Percentiles rank a stretch among this genome's conserved stretches.
phyloP scores from a whole-genome alignment of 139 green algal genomes.

The Dunaliella primolecta region DNA sequence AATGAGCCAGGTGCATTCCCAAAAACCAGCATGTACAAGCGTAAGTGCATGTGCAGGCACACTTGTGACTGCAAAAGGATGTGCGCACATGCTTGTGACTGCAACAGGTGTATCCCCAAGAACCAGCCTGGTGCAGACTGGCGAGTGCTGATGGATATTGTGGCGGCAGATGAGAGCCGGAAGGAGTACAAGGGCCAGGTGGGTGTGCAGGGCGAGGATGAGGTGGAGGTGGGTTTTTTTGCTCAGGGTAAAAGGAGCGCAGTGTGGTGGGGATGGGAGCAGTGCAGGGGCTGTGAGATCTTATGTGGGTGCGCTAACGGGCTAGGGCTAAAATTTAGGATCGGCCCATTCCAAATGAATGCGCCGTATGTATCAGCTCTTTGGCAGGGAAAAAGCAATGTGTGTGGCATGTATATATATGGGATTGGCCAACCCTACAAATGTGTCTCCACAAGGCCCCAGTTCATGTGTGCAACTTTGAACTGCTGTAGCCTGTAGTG shows the following conservation, averaged over 20 bases:
- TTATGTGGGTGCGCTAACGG: no score
- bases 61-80: slow-evolving; percentile 17
- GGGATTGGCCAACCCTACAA: no score
- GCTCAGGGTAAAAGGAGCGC: not conserved
- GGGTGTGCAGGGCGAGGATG: no score
- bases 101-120: slow-evolving; percentile 84
- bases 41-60: no score
- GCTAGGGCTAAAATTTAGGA: no score
- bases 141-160: slow-evolving; percentile 80
- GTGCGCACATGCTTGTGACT: not conserved
- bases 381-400: no score
- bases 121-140: slow-evolving; percentile 88
- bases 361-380: no score
- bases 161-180: slow-evolving; percentile 60
- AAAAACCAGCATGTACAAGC: not conserved
- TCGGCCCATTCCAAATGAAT: no score
- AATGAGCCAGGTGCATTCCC: not conserved
- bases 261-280: not conserved
- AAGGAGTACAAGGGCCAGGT: slow-evolving; percentile 57
- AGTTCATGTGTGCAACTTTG: no score
- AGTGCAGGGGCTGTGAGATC: slow-evolving; percentile 5
- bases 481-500: no score
- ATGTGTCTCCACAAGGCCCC: no score
- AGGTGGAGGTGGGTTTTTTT: slow-evolving; percentile 35
- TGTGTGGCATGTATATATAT: no score